These are phyloP conservation scores for Draba incana DNA, from an alignment of 345 rosid species.

Conservation along the genomic window DNA sequence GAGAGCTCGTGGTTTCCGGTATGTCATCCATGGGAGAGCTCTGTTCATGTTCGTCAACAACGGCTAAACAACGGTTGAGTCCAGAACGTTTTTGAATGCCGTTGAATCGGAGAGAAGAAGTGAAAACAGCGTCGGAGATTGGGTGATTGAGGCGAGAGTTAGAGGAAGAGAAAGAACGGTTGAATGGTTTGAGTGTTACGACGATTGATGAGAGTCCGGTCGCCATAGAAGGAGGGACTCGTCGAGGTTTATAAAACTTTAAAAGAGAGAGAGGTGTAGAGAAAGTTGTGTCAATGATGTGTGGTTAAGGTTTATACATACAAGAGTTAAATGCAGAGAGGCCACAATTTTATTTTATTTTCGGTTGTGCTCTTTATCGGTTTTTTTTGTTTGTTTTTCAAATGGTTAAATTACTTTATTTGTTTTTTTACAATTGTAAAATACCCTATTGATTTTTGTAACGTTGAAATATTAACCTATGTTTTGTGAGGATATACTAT, in stretches of 20 bases:
- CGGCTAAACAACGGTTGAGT: slow-evolving; percentile 13
- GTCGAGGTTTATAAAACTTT: not conserved
- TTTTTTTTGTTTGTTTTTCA: not conserved
- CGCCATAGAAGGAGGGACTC: slow-evolving; percentile 32
- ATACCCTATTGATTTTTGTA: too few species aligned
- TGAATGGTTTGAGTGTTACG: slow-evolving; percentile 30
- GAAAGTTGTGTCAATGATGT: not conserved
- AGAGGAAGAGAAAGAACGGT: slow-evolving; percentile 8
- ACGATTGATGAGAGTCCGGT: slow-evolving; percentile 25
- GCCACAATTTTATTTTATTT: not conserved
- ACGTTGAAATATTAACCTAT: too few species aligned
- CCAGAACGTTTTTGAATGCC: not conserved
- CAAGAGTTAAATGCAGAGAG: slow-evolving; percentile 4
- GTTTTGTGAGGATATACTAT: too few species aligned
- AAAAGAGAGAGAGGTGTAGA: slow-evolving; percentile 2
- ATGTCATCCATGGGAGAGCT: slow-evolving; percentile 25
- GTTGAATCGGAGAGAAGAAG: slow-evolving; percentile 21
- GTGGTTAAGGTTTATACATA: slow-evolving; percentile 12
- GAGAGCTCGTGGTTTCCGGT: slow-evolving; percentile 10
- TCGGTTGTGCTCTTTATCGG: too few species aligned
- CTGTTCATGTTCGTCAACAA: slow-evolving; percentile 7
- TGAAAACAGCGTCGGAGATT: slow-evolving; percentile 4
- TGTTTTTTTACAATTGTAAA: too few species aligned
- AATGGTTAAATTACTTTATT: too few species aligned
- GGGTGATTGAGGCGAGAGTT: not conserved